These are phyloP conservation scores for Penicillium freii DNA, from an alignment of 2,329 filamentous ascomycete genomes.

Conservation along the genomic window DNA sequence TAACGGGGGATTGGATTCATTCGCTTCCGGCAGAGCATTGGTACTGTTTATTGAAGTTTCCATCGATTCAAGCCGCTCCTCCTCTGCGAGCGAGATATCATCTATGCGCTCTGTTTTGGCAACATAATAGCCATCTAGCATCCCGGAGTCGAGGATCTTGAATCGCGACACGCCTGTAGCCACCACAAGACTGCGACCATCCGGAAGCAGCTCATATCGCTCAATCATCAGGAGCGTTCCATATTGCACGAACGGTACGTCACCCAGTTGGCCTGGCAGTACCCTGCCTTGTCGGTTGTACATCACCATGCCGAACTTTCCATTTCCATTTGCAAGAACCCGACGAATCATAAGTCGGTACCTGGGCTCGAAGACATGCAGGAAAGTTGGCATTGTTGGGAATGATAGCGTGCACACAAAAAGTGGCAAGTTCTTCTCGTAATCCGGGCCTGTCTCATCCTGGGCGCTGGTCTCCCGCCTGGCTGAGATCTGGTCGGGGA, in stretches of 20 bases:
- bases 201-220: conserved; percentile 68
- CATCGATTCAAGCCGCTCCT: conserved; percentile 70
- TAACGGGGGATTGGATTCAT: conserved; percentile 30
- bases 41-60: conserved; percentile 52
- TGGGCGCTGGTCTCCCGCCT: conserved; percentile 58
- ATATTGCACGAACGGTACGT: conserved; percentile 64
- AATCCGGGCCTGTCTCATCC: conserved; percentile 53
- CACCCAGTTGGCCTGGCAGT: conserved; percentile 53
- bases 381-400: conserved; percentile 77
- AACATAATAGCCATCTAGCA: conserved; percentile 73
- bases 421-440: conserved; percentile 64
- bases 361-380: conserved; percentile 89
- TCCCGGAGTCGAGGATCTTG: conserved; percentile 60
- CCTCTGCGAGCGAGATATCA: conserved; percentile 77
- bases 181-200: conserved; percentile 79
- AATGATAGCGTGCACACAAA: conserved; percentile 83
- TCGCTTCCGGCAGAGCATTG: conserved; percentile 22
- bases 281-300: conserved; percentile 57
- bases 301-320: conserved; percentile 82
- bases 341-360: conserved; percentile 87
- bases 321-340: conserved; percentile 65
- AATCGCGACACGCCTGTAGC: conserved; percentile 76
- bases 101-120: conserved; percentile 74
- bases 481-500: conserved; percentile 61
- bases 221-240: conserved; percentile 77